Base-by-base conservation (phyloP, 177 flowering plant genomes). In the Vitis hybrid region DNA sequence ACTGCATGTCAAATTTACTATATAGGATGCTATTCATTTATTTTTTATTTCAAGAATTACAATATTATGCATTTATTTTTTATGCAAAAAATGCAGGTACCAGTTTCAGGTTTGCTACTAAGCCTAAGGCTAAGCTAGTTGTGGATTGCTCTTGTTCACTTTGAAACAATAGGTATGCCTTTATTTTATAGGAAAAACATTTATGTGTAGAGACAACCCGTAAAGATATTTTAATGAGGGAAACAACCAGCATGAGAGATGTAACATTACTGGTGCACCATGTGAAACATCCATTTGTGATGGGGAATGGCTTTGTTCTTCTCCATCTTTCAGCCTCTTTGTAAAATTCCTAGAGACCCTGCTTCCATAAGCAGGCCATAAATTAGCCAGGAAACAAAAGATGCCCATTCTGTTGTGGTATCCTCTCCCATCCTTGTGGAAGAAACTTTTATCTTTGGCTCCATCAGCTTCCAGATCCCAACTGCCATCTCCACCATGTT, bases 321-420 rank as follows among this genome's bases (percentile, higher is more conserved):
- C 84, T 67, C 79, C 88, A 76, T 81, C 86, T 75, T 85, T 79
- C 71, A 71, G 67, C 76, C 69, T 80, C 65, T 80, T 83, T 17
- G 80, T 64, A 66, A 66, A 81, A 56, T 69, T 76, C 72, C 76
- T 76, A 32, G 60, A n/a, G 62, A 68, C 64, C 60, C 71, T 74
- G 5, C 62, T 18, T 6, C 48, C 48, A 40, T 8, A 40, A 6
- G 48, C 48, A 40, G 48, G 48, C 48, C 48, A 40, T 40, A 40
- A 40, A 40, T 40, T 40, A 40, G 48, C 10, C 48, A 40, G 48
- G 48, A 40, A 40, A 40, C 48, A 66, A 61, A 79, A 69, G 64
- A 78, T 27, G 65, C 74, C 68, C n/a, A 77, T 12, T 73, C 68
- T 74, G 52, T 59, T 62, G 52, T 15, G 19, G 49, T 48, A 70